Evolutionary conservation across 495 filamentous ascomycete species (phyloP).

Genomic region (Trichoderma erinaceum): DNA sequence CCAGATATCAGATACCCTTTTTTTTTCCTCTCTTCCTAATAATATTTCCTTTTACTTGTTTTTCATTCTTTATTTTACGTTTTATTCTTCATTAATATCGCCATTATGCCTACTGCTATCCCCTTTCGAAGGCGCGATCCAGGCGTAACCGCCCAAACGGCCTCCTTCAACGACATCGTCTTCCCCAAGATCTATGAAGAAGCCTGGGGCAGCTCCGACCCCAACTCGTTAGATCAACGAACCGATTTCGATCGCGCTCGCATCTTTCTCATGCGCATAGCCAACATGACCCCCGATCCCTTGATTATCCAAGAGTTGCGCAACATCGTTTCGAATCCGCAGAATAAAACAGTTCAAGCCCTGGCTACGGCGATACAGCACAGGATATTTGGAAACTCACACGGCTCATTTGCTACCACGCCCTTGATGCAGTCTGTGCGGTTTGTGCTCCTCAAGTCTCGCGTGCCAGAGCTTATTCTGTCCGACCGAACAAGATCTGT

Average conservation of each 20-base stretch:
- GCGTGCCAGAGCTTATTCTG: constrained; percentile 23
- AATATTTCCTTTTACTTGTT: too few relatives aligned
- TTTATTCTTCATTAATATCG: background rate
- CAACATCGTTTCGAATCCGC: constrained; percentile 23
- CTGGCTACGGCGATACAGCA: constrained; percentile 27
- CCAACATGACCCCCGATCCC: constrained; percentile 25
- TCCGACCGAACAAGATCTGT: constrained; percentile 24
- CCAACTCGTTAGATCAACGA: constrained; percentile 14
- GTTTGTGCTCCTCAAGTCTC: constrained; percentile 32
- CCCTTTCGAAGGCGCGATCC: constrained; percentile 9
- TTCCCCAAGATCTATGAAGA: constrained; percentile 31
- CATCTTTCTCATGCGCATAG: constrained; percentile 29
- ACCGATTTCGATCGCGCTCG: constrained; percentile 28
- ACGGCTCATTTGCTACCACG: constrained; percentile 27
- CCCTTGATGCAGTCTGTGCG: constrained; percentile 32
- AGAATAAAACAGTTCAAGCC: constrained; percentile 22
- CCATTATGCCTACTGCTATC: background rate
- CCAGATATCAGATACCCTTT: background rate
- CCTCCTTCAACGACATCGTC: constrained; percentile 20
- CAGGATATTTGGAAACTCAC: constrained; percentile 27
- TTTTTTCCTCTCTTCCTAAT: background rate
- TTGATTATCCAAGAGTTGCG: constrained; percentile 22
- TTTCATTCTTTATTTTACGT: background rate
- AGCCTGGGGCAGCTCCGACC: constrained; percentile 23
- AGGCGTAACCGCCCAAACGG: constrained; percentile 1